Conservation (phyloP, 306 rosid genomes). For the Echinosophora koreensis region DNA sequence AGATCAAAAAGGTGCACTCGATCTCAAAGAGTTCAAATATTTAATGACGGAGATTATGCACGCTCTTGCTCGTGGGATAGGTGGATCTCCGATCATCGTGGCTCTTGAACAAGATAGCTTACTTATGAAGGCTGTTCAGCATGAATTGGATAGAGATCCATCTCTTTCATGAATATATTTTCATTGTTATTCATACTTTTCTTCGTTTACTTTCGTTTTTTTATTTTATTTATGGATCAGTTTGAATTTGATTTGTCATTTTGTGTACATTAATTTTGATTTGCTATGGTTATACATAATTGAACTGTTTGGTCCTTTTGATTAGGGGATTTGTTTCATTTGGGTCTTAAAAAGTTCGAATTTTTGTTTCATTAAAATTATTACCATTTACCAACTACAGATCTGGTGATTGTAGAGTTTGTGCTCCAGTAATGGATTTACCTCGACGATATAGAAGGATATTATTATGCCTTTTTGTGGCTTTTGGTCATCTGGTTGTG, state of each 20-base stretch:
- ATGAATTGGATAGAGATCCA: conserved; percentile 42
- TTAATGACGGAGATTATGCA: conserved; percentile 65
- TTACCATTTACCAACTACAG: background rate
- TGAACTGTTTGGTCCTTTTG: background rate
- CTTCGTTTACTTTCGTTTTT: background rate
- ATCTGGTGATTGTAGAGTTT: background rate
- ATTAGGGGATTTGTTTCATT: background rate
- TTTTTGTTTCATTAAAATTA: background rate
- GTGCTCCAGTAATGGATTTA: background rate
- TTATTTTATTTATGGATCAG: too few species aligned
- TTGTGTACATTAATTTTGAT: background rate
- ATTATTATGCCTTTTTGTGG: background rate
- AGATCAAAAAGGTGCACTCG: conserved; percentile 58
- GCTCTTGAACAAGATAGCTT: conserved; percentile 62
- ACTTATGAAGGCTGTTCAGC: conserved; percentile 66
- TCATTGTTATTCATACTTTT: background rate
- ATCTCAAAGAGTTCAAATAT: conserved; percentile 50
- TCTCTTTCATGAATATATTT: background rate
- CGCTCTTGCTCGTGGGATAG: conserved; percentile 70
- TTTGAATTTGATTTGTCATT: background rate
- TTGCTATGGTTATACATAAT: background rate
- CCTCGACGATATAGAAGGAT: background rate
- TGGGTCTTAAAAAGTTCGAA: background rate
- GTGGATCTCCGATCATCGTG: conserved; percentile 63
- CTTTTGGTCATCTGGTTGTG: background rate